Percentiles rank a stretch among this genome's conserved stretches.
Conservation (phyloP, 805 yeast species). For the Candida koratica region DNA sequence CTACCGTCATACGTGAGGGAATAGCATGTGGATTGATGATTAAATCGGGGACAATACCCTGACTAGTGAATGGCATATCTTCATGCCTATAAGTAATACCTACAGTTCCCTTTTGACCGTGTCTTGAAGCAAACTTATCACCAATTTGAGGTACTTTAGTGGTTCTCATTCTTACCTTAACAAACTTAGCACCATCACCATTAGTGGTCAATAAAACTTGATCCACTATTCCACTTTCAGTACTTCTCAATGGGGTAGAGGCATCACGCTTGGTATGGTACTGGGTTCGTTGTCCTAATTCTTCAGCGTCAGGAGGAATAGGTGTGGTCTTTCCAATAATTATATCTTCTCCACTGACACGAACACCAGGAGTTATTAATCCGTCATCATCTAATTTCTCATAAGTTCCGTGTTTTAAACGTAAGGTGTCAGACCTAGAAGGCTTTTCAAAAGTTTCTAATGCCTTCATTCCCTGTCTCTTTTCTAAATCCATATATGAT, state of each 20-base stretch:
- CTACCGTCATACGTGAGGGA: slow-evolving; percentile 99
- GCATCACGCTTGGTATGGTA: slow-evolving; percentile 99
- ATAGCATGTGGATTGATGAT: slow-evolving; percentile 98
- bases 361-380: slow-evolving; percentile 93
- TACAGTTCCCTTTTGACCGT: slow-evolving; percentile 99
- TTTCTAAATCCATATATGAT: slow-evolving; percentile 97
- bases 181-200: slow-evolving; percentile 96
- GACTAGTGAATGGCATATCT: slow-evolving; percentile 96
- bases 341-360: slow-evolving; percentile 98
- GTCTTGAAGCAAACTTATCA: slow-evolving; percentile 98
- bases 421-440: slow-evolving; percentile 85
- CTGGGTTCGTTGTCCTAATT: slow-evolving; percentile 96
- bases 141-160: slow-evolving; percentile 99
- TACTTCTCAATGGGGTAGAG: slow-evolving; percentile 92
- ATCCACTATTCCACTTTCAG: slow-evolving; percentile 97
- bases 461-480: slow-evolving; percentile 97
- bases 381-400: slow-evolving; percentile 99
- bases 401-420: slow-evolving; percentile 96
- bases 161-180: slow-evolving; percentile 97
- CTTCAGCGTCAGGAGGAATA: slow-evolving; percentile 98
- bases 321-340: slow-evolving; percentile 99
- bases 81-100: slow-evolving; percentile 98
- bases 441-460: slow-evolving; percentile 98
- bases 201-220: slow-evolving; percentile 95
- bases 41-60: slow-evolving; percentile 96